These are phyloP conservation scores for Lindgomyces ingoldianus DNA, from an alignment of 495 filamentous ascomycete genomes.

Conservation along the genomic window DNA sequence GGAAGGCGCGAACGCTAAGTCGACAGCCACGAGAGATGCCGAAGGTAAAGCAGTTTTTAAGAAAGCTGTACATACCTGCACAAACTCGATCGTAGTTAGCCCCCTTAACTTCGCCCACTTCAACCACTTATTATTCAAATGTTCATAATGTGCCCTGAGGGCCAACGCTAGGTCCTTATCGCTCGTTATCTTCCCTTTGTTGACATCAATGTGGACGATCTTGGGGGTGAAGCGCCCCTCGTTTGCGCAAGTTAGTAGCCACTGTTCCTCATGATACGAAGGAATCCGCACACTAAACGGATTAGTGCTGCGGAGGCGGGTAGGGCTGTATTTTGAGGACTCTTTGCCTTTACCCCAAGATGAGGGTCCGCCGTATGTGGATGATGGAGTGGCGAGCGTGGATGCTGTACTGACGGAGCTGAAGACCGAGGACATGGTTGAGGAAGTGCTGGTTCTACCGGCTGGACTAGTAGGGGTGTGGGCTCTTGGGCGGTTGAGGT, in stretches of 20 bases:
- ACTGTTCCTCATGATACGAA: slow-evolving; percentile 23
- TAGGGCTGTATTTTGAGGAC: slow-evolving; percentile 31
- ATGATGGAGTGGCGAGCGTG: slow-evolving; percentile 31
- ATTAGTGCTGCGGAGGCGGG: slow-evolving; percentile 15
- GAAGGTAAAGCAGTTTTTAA: too few relatives aligned
- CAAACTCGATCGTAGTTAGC: slow-evolving; percentile 44
- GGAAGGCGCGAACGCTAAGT: too few relatives aligned
- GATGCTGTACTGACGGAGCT: slow-evolving; percentile 24
- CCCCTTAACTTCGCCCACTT: slow-evolving; percentile 38
- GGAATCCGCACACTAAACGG: slow-evolving; percentile 26
- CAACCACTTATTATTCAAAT: slow-evolving; percentile 38
- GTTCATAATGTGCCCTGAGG: slow-evolving; percentile 41
- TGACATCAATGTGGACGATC: slow-evolving; percentile 36
- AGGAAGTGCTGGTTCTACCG: slow-evolving; percentile 34
- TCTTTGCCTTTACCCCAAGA: slow-evolving; percentile 24
- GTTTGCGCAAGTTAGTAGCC: slow-evolving; percentile 39
- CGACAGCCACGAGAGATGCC: too few relatives aligned
- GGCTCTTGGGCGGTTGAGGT: slow-evolving; percentile 38
- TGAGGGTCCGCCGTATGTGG: slow-evolving; percentile 26
- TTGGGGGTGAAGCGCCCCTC: slow-evolving; percentile 42
- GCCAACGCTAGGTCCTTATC: slow-evolving; percentile 42
- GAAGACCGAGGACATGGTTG: slow-evolving; percentile 35
- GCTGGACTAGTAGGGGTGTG: slow-evolving; percentile 34
- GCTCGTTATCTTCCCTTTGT: slow-evolving; percentile 30
- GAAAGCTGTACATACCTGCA: slow-evolving; percentile 28